Evolutionary conservation across 73 alveolate species (phyloP).

Genomic region (Paramecium biaurelia): DNA sequence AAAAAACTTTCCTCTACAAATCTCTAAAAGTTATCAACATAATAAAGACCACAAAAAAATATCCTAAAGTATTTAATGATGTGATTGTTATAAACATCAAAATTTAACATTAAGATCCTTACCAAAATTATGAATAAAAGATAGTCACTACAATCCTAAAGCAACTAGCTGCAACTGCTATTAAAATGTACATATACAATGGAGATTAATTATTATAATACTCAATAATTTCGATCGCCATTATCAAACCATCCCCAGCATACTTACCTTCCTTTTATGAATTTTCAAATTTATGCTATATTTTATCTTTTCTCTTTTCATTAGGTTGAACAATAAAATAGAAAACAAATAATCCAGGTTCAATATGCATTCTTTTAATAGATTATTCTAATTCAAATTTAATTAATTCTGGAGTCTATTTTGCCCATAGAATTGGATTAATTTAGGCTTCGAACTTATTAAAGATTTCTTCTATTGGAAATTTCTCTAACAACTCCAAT

Average conservation of each 20-base stretch:
- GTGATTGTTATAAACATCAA: background rate
- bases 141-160: background rate
- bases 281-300: background rate
- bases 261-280: background rate
- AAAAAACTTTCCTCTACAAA: slow-evolving; percentile 14
- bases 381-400: background rate
- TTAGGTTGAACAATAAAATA: background rate
- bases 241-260: background rate
- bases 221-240: background rate
- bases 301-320: background rate
- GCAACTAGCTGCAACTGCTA: background rate
- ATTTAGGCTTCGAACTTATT: background rate
- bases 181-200: background rate
- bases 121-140: background rate
- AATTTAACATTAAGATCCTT: background rate
- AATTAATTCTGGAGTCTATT: background rate
- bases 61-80: background rate
- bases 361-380: background rate
- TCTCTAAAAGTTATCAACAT: slow-evolving; percentile 27
- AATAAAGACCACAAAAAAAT: background rate
- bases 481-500: background rate
- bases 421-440: background rate
- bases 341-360: background rate
- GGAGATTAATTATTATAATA: background rate
- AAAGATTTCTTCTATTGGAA: background rate